phyloP scores from a whole-genome alignment of 495 filamentous ascomycete genomes.

The Penicillium mononematosum region DNA sequence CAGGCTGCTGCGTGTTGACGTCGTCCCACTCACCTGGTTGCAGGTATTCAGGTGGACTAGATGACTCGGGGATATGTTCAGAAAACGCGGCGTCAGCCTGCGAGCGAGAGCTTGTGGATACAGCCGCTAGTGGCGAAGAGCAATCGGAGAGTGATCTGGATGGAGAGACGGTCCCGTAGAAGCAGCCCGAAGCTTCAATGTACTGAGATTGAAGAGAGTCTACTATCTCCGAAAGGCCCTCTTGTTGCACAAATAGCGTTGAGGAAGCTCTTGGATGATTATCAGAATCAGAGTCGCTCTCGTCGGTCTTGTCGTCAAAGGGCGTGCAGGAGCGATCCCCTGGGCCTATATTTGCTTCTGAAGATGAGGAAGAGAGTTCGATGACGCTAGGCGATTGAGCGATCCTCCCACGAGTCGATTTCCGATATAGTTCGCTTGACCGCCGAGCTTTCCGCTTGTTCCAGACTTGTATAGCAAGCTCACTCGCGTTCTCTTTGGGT shows the following conservation, averaged over 20 bases:
- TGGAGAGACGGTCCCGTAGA: neutral
- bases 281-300: neutral
- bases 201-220: slow-evolving; percentile 6
- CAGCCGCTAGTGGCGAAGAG: neutral
- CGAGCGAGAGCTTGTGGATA: neutral
- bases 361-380: neutral
- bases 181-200: neutral
- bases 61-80: slow-evolving; percentile 7
- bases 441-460: slow-evolving; percentile 25
- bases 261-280: slow-evolving; percentile 1
- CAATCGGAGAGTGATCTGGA: neutral
- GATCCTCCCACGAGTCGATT: neutral
- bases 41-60: slow-evolving; percentile 21
- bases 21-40: slow-evolving; percentile 22
- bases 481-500: slow-evolving; percentile 42
- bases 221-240: slow-evolving; percentile 11
- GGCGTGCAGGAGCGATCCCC: neutral
- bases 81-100: neutral
- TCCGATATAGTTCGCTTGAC: neutral
- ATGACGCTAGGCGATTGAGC: neutral
- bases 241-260: slow-evolving; percentile 22
- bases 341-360: neutral
- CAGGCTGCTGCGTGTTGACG: neutral
- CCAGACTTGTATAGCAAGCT: slow-evolving; percentile 35
- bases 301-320: neutral